Conservation (phyloP, 306 rosid genomes). For the Echinosophora koreensis region DNA sequence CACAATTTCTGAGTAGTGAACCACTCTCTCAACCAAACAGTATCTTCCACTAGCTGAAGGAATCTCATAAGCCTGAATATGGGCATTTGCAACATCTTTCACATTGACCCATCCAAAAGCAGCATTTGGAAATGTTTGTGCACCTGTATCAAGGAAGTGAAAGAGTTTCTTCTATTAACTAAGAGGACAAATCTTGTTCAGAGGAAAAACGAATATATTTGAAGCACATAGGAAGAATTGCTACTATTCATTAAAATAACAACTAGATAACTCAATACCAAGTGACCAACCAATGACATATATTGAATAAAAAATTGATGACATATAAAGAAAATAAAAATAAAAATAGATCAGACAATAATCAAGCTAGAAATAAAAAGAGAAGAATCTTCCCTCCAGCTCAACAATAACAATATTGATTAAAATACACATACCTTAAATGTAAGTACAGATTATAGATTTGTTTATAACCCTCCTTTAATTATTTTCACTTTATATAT, state of each 20-base stretch:
- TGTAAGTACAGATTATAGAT: background rate
- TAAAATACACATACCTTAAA: conserved; percentile 3
- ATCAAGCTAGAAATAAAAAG: conserved; percentile 9
- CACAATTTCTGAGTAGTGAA: conserved; percentile 62
- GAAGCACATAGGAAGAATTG: background rate
- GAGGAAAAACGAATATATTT: background rate
- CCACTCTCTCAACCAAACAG: conserved; percentile 69
- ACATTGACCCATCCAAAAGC: conserved; percentile 76
- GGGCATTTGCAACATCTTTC: conserved; percentile 84
- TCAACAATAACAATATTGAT: background rate
- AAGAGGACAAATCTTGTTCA: background rate
- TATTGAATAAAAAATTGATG: conserved; percentile 1
- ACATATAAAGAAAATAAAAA: background rate
- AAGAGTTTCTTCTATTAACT: conserved; percentile 3
- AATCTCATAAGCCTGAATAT: conserved; percentile 76
- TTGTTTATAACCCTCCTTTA: background rate
- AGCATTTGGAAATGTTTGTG: conserved; percentile 61
- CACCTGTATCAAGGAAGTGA: conserved; percentile 59
- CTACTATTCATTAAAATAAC: background rate
- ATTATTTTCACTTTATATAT: background rate
- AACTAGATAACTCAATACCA: background rate
- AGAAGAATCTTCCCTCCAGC: background rate
- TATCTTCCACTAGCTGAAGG: conserved; percentile 87
- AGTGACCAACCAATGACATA: background rate
- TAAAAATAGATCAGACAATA: conserved; percentile 1